Conservation (phyloP, 805 yeast species). For the Yarrowia yakushimensis region DNA sequence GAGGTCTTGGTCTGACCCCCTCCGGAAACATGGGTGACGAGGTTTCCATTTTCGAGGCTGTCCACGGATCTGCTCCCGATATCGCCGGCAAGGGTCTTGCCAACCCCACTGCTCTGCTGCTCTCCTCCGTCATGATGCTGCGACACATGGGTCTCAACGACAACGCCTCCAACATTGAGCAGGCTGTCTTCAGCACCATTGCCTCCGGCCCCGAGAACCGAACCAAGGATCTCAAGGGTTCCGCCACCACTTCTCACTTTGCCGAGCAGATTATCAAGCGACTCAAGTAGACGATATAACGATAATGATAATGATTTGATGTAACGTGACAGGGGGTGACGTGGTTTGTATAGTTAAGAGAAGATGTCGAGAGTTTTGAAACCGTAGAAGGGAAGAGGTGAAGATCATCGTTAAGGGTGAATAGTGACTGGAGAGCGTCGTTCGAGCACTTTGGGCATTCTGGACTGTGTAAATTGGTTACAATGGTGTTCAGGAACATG, state of each 20-base stretch:
- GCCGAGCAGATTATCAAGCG: constrained; percentile 85
- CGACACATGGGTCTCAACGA: constrained; percentile 91
- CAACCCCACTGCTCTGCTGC: constrained; percentile 95
- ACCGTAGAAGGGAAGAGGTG: no score
- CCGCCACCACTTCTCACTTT: constrained; percentile 83
- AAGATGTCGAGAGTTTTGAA: no score
- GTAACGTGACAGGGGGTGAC: background rate
- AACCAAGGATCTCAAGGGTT: constrained; percentile 94
- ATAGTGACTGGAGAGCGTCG: no score
- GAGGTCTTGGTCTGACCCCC: constrained; percentile 98
- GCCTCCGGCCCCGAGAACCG: constrained; percentile 95
- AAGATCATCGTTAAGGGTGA: no score
- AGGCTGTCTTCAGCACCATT: constrained; percentile 79
- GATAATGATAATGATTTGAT: constrained; percentile 24
- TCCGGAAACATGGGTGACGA: constrained; percentile 99
- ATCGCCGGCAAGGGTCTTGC: constrained; percentile 99
- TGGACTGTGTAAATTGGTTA: no score
- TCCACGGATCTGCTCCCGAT: constrained; percentile 99
- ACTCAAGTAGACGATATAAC: constrained; percentile 39
- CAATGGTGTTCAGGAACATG: no score
- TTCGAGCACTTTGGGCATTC: no score
- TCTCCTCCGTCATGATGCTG: constrained; percentile 98
- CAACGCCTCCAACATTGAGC: constrained; percentile 81
- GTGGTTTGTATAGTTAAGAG: no score
- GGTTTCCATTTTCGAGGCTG: constrained; percentile 98